These are phyloP conservation scores for Cladosporium sp. DNA, from an alignment of 2,329 filamentous ascomycete species.

Conservation along the genomic window DNA sequence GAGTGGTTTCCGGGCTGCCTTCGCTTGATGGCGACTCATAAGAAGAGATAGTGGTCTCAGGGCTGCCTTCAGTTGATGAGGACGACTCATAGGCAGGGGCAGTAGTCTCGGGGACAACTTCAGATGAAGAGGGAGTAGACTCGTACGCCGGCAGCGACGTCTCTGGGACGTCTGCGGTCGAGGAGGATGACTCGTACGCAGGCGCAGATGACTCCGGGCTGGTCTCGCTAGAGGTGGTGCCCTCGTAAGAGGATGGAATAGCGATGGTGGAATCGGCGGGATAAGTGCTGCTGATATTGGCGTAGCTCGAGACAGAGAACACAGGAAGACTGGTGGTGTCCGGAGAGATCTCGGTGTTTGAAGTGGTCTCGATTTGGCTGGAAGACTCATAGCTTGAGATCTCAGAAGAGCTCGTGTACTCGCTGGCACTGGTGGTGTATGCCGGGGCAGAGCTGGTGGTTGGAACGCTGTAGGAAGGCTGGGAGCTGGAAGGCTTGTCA, in stretches of 20 bases:
- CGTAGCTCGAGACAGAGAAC: slow-evolving; percentile 8
- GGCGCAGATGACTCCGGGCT: slow-evolving; percentile 5
- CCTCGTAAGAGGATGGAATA: background rate
- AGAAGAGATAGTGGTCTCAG: background rate
- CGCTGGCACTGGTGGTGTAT: slow-evolving; percentile 12
- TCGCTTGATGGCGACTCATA: background rate
- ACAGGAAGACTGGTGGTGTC: slow-evolving; percentile 9
- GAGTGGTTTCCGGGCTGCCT: background rate
- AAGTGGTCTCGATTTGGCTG: slow-evolving; percentile 7
- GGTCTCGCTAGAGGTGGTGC: background rate
- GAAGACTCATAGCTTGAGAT: slow-evolving; percentile 8
- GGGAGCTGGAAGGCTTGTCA: slow-evolving; percentile 29
- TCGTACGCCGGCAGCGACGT: background rate
- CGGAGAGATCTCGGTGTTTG: slow-evolving; percentile 14
- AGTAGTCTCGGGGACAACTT: background rate
- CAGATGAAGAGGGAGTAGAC: background rate
- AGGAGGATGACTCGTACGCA: background rate
- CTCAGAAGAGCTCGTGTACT: slow-evolving; percentile 14
- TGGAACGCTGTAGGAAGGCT: slow-evolving; percentile 21
- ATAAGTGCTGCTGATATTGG: slow-evolving; percentile 9
- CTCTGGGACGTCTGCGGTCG: background rate
- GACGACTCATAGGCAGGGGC: background rate
- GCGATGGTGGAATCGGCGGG: background rate
- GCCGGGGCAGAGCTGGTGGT: slow-evolving; percentile 17
- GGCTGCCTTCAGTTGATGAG: background rate